A percentile compares a stretch with the other conserved stretches of the same genome.
phyloP scores from a whole-genome alignment of 1,284 basidiomycete species.

The Ustilago cynodontis region DNA sequence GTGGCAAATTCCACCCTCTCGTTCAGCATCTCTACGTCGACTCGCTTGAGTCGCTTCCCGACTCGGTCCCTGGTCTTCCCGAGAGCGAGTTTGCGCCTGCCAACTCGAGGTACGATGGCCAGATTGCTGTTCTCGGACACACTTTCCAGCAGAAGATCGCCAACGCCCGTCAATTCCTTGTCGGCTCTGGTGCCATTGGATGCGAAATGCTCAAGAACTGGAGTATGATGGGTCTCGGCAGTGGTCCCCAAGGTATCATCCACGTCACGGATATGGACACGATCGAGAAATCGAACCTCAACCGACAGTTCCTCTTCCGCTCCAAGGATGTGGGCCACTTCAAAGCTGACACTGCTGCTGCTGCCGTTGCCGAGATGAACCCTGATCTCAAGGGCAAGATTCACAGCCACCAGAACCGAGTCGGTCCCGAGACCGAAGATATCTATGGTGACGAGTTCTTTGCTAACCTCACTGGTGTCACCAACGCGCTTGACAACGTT shows the following conservation, averaged over 20 bases:
- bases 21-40: conserved; percentile 97
- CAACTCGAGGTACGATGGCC: conserved; percentile 89
- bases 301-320: conserved; percentile 98
- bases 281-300: conserved; percentile 99
- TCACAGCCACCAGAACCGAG: conserved; percentile 88
- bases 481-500: conserved; percentile 99
- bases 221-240: conserved; percentile 97
- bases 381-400: conserved; percentile 91
- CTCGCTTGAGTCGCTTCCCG: conserved; percentile 84
- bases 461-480: conserved; percentile 87
- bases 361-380: conserved; percentile 96
- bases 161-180: conserved; percentile 93
- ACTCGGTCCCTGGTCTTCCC: conserved; percentile 73
- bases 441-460: conserved; percentile 90
- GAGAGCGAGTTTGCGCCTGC: conserved; percentile 88
- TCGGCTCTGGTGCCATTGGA: conserved; percentile 97
- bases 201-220: conserved; percentile 99
- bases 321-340: conserved; percentile 97
- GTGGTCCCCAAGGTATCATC: conserved; percentile 83
- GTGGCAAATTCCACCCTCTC: conserved; percentile 98
- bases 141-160: conserved; percentile 92
- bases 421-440: conserved; percentile 91
- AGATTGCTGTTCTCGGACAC: conserved; percentile 95
- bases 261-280: conserved; percentile 98
- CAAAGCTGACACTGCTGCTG: conserved; percentile 94